Evolutionary conservation across 306 rosid genomes (phyloP).

Genomic region (Senna tora): DNA sequence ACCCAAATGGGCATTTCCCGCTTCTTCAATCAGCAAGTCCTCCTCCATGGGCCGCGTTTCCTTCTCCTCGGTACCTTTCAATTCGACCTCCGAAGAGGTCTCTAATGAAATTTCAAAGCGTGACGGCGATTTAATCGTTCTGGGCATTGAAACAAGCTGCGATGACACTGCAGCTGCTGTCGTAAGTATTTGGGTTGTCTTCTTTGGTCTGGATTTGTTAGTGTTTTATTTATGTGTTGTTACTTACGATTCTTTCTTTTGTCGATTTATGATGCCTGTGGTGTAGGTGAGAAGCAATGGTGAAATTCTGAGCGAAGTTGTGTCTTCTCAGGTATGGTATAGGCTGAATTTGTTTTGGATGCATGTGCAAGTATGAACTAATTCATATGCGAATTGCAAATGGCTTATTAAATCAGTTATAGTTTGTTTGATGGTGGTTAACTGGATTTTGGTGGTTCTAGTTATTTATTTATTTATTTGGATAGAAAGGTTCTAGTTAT

Average conservation of each 20-base stretch:
- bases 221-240: neutral
- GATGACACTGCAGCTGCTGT: constrained; percentile 97
- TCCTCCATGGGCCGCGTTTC: constrained; percentile 28
- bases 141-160: constrained; percentile 97
- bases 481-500: no score
- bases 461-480: no score
- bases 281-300: constrained; percentile 80
- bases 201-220: neutral
- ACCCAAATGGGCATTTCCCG: constrained; percentile 19
- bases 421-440: no score
- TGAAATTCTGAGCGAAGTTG: constrained; percentile 87
- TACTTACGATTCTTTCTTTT: constrained; percentile 12
- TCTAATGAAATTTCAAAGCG: constrained; percentile 36
- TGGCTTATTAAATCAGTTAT: no score
- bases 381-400: no score
- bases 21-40: constrained; percentile 32
- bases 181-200: constrained; percentile 46
- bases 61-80: constrained; percentile 19
- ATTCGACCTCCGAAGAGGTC: constrained; percentile 4
- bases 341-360: constrained; percentile 1
- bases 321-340: constrained; percentile 80
- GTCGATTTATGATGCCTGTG: constrained; percentile 18
- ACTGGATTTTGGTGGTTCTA: neutral
- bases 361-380: no score
- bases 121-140: constrained; percentile 54